Conservation (phyloP, 306 rosid species). For the Sicyos edulis region DNA sequence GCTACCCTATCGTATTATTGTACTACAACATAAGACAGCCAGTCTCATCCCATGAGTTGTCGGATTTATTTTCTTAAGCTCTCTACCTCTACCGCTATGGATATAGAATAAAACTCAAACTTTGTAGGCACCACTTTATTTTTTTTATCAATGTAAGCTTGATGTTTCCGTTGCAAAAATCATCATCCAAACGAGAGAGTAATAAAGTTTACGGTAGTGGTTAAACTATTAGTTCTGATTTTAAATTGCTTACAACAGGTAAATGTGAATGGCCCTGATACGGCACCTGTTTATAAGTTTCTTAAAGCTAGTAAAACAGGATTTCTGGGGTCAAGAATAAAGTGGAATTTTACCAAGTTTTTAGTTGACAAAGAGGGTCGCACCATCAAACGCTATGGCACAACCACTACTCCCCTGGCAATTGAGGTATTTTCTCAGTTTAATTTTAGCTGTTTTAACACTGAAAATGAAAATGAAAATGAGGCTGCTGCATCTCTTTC, state of each 20-base stretch:
- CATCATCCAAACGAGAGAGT: too few species aligned
- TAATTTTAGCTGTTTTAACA: too few species aligned
- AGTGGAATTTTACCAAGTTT: slow-evolving; percentile 97
- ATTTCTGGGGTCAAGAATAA: slow-evolving; percentile 54
- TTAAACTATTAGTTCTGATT: not conserved
- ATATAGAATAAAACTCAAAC: not conserved
- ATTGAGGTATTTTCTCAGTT: slow-evolving; percentile 53
- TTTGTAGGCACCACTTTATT: not conserved
- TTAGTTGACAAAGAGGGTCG: slow-evolving; percentile 62
- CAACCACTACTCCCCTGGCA: slow-evolving; percentile 59
- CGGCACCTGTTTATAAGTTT: slow-evolving; percentile 66
- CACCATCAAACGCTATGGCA: slow-evolving; percentile 57
- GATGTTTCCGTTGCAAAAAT: too few species aligned
- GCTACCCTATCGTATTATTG: not conserved
- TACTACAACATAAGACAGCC: too few species aligned
- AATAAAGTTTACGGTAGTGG: not conserved
- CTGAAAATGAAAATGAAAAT: too few species aligned
- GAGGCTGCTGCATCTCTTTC: not conserved
- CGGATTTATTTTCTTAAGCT: not conserved
- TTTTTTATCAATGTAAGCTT: not conserved
- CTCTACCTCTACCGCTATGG: not conserved
- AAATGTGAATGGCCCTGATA: slow-evolving; percentile 61
- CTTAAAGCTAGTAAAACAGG: slow-evolving; percentile 66
- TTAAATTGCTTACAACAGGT: slow-evolving; percentile 47
- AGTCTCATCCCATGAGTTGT: not conserved